Evolutionary conservation across 331 rosid species (phyloP).

Genomic region (Spiraea crenata): DNA sequence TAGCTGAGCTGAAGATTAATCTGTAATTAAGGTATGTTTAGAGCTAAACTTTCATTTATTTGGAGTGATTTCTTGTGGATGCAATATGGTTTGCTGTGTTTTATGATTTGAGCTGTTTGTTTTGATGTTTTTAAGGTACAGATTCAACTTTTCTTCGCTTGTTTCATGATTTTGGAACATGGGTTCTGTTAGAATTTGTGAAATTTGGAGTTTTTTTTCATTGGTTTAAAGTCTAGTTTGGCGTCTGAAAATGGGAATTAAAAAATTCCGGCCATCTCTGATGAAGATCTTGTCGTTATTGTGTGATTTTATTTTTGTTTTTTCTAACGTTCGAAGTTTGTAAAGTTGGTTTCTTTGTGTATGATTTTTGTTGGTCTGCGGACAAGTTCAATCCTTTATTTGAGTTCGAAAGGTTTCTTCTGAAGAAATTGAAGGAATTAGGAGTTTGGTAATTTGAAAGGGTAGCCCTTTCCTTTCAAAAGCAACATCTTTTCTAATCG

Average conservation of each 20-base stretch:
- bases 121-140: background rate
- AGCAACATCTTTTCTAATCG: background rate
- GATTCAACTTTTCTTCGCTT: background rate
- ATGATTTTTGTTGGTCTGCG: background rate
- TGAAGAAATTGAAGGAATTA: conserved; percentile 7
- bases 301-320: background rate
- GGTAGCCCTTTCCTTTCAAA: background rate
- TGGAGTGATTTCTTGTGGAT: background rate
- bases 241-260: conserved; percentile 16
- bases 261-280: background rate
- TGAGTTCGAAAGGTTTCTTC: background rate
- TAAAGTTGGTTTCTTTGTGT: background rate
- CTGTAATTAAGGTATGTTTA: conserved; percentile 7
- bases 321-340: background rate
- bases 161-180: background rate
- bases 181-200: conserved; percentile 17
- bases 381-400: background rate
- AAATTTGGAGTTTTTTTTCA: background rate
- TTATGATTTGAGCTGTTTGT: background rate
- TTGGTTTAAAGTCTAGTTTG: conserved; percentile 19
- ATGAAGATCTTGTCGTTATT: background rate
- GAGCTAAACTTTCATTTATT: background rate
- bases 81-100: background rate
- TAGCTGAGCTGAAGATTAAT: background rate
- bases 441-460: conserved; percentile 3